Base-by-base conservation (phyloP, 169 alveolate genomes). In the Eimeria acervulina region DNA sequence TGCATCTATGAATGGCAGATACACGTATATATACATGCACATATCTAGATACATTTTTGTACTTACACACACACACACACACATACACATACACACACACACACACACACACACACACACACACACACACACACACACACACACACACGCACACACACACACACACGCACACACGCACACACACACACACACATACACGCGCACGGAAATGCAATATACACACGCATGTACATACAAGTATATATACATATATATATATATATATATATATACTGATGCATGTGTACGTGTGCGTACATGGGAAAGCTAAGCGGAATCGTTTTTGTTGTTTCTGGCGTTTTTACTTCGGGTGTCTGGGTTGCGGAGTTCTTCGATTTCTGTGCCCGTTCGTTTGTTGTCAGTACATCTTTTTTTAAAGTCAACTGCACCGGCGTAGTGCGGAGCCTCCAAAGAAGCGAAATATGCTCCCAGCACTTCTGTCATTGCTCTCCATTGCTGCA, bases 401-500 rank as follows among this genome's bases (percentile, higher is more conserved):
- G 59, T 23, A n/a, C 47, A 78, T 31, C 74, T 40, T 42, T 93
- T 93, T 40, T 33, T 61, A 40, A 51, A 93, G 26, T 81, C 96
- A 10, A 61, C 21, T 1, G 93, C 96, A 2, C 88, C 96, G 1
- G 92, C 87, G 42, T 66, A 78, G 85, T 81, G 87, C 52, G 93
- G 96, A n/a, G 51, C 70, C 68, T 93, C 96, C 52, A 51, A 74
- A 42, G 44, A 52, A 40, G 89, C 55, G 85, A 92, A 93, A 28
- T 52, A 74, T 1, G 87, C 81, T 23, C 72, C 91, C 44, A 93
- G 55, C 38, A 93, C 15, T 12, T 84, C 66, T 5, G 76, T 61
- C 85, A 84, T 68, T 31, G 93, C 93, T 36, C 68, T 17, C 96
- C 96, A 93, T 51, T 93, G 96, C 59, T 44, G 51, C 91, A 81